Percentiles rank a stretch among this genome's conserved stretches.
These are phyloP conservation scores for Aspergillus hiratsukae DNA, from an alignment of 2,329 filamentous ascomycete genomes.

Conservation along the genomic window DNA sequence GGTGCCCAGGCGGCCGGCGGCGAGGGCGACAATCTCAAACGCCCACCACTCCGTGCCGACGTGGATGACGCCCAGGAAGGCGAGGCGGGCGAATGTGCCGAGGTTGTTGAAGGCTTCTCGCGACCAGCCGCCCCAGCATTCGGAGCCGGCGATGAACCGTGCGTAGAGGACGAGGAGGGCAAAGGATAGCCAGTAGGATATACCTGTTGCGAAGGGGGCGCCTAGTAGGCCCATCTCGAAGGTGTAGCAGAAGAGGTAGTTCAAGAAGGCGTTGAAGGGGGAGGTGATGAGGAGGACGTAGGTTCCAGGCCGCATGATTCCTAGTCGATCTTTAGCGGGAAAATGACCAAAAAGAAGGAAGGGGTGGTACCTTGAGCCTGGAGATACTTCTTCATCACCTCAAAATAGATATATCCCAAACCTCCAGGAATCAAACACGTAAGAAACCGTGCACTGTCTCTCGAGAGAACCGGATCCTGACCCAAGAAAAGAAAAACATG, in stretches of 20 bases:
- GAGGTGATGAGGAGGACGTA: slow-evolving; percentile 60
- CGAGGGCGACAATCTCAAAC: slow-evolving; percentile 83
- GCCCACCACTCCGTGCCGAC: slow-evolving; percentile 94
- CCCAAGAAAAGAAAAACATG: slow-evolving; percentile 69
- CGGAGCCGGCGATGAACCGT: slow-evolving; percentile 63
- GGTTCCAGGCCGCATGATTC: slow-evolving; percentile 61
- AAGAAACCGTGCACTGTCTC: slow-evolving; percentile 69
- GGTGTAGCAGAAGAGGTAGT: slow-evolving; percentile 68
- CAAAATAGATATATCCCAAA: slow-evolving; percentile 82
- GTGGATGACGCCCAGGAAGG: slow-evolving; percentile 71
- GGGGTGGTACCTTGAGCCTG: slow-evolving; percentile 49
- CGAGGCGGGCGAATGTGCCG: slow-evolving; percentile 67
- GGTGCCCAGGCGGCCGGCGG: slow-evolving; percentile 74
- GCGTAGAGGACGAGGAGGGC: slow-evolving; percentile 69
- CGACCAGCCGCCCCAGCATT: slow-evolving; percentile 76
- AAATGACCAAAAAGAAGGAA: neutral
- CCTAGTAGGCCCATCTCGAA: slow-evolving; percentile 69
- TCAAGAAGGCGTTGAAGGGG: slow-evolving; percentile 54
- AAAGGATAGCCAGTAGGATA: slow-evolving; percentile 84
- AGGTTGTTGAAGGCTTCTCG: slow-evolving; percentile 62
- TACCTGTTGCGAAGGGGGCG: slow-evolving; percentile 74
- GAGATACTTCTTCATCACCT: slow-evolving; percentile 64
- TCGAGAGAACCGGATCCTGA: slow-evolving; percentile 72
- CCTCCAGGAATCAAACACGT: slow-evolving; percentile 73
- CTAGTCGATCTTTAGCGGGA: slow-evolving; percentile 25